Base-by-base conservation (phyloP, 768 basidiomycete genomes). In the Lactarius pseudohatsudake region DNA sequence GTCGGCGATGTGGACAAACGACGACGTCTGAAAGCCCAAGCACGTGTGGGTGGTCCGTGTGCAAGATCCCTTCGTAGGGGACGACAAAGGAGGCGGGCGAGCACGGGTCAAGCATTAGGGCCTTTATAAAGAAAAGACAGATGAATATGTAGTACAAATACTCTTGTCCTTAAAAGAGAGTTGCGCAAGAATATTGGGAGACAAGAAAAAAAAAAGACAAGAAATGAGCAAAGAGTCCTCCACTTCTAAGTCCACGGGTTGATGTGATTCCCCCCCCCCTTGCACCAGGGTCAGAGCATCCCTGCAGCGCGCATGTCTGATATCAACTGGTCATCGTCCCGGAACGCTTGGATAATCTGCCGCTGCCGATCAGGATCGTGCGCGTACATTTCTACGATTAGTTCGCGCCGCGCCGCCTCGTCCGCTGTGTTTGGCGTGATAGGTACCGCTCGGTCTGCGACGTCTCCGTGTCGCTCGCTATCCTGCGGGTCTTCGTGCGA, bases 251-350 rank as follows among this genome's bases (percentile, higher is more conserved):
- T n/a, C 20, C 43, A 16, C 6, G 36, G 26, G 38, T 16, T 61
- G 20, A 55, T n/a, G 26, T 38, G 26, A n/a, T 11, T 22, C 41
- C 16, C 45, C 50, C 47, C 40, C 50, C 62, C 26, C 43, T 45
- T 32, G 28, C 28, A 22, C 10, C 43, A 38, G 28, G 57, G 16
- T 74, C 75, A 91, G 41, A 91, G 70, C 61, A 92, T 77, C 53
- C 89, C 89, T 11, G 88, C 89, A 47, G 79, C 81, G 67, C 87
- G 81, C 69, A 91, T 76, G 71, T 86, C 85, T 3, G 79, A 78
- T 65, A 85, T 84, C 67, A 91, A 75, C 62, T 83, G 80, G 62
- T 81, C 81, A 64, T 91, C 89, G 58, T 81, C 81, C 66, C 75
- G 80, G 16, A 85, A 71, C 28, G 83, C 84, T 54, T 81, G 78